Conservation (phyloP, 140 eudicot genomes). For the Senecio squalidus region DNA sequence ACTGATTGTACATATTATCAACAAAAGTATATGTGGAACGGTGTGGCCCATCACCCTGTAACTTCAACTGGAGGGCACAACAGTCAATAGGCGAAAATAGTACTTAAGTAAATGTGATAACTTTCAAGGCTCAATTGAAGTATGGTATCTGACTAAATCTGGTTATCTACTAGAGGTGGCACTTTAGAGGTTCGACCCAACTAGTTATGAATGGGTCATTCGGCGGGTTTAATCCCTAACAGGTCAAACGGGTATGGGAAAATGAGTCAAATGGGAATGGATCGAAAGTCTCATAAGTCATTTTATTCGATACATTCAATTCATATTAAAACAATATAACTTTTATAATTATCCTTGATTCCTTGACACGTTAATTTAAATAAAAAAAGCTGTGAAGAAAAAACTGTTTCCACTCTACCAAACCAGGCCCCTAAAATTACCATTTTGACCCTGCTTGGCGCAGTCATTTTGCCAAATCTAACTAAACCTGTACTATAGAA, state of each 20-base stretch:
- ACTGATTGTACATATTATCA: constrained; percentile 58
- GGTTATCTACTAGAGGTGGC: neutral
- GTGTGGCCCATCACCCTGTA: constrained; percentile 34
- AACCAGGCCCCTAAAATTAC: too few species aligned
- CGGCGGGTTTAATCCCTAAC: neutral
- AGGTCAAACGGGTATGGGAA: neutral
- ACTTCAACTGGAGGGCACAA: constrained; percentile 33
- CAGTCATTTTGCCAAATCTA: too few species aligned
- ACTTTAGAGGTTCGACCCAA: neutral
- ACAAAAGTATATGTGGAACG: constrained; percentile 49
- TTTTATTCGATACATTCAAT: neutral
- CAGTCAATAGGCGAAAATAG: neutral
- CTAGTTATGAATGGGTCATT: neutral
- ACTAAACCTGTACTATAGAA: neutral
- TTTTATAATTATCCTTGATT: neutral
- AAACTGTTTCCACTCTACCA: too few species aligned
- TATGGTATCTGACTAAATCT: neutral
- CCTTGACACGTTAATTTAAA: too few species aligned
- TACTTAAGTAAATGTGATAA: neutral
- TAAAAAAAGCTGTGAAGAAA: too few species aligned
- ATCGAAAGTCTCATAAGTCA: neutral
- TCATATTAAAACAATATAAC: neutral
- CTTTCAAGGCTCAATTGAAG: neutral
- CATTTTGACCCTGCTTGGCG: too few species aligned
- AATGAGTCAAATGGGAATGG: too few species aligned